Conservation (phyloP, 176 grass and related monocot genomes). For the Avena eriantha region DNA sequence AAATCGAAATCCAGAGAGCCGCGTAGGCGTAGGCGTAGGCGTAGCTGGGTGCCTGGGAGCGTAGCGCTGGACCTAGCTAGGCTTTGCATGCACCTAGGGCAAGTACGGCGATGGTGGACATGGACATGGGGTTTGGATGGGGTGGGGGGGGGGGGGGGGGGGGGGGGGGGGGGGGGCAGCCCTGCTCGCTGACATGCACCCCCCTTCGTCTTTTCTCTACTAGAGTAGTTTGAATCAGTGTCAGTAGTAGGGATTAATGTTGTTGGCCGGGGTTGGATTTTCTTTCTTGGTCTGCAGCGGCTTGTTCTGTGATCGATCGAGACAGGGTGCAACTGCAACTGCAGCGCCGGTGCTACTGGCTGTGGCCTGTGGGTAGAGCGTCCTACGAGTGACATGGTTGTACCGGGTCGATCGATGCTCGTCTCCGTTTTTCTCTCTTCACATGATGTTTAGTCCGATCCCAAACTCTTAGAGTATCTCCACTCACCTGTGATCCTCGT, state of each 20-base stretch:
- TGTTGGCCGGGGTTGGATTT: not conserved
- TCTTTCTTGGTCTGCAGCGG: not conserved
- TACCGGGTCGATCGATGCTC: no score
- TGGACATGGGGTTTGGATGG: not conserved
- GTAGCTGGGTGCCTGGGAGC: no score
- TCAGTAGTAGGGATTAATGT: not conserved
- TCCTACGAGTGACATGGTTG: not conserved
- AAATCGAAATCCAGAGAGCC: not conserved
- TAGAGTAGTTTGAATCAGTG: not conserved
- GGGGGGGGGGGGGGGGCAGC: no score
- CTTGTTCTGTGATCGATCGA: no score
- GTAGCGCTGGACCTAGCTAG: not conserved
- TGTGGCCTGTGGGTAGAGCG: not conserved
- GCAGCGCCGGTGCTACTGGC: no score
- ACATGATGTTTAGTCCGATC: no score
- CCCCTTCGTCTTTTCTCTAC: not conserved
- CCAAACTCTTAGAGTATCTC: no score
- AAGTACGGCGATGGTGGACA: constrained; percentile 1
- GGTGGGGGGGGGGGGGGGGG: no score
- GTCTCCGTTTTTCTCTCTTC: no score
- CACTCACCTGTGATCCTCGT: no score
- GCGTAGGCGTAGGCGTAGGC: no score
- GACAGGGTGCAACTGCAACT: no score
- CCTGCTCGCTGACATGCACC: not conserved
- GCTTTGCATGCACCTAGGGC: not conserved